Base-by-base conservation (phyloP, 1,284 basidiomycete species). In the Amylostereum areolatum region DNA sequence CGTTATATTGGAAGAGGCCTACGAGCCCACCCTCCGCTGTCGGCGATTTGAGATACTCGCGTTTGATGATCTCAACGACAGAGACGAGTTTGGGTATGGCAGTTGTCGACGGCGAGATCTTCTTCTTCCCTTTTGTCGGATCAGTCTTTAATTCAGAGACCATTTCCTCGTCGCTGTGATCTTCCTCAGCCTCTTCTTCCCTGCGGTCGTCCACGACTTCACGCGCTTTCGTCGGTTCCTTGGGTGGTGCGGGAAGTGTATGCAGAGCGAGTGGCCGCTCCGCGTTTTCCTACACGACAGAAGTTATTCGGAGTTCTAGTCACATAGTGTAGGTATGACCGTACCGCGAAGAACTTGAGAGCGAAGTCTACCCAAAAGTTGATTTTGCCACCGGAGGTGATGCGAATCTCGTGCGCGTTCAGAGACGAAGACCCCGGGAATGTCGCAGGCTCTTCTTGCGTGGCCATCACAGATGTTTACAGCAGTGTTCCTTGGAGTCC, bases 41-140 rank as follows among this genome's bases (percentile, higher is more conserved):
- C 8, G 80, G 66, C 32, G 59, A 63, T 52, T 80, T 80, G 53
- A 88, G 52, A 60, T 83, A 90, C 59, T 91, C 85, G 32, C 90
- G 77, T 63, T 93, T 92, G 58, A 92, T 80, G 50, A 92, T 89
- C 66, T 94, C 91, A 0, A 81, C 83, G 3, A 92, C 84, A 0
- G 85, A 81, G 45, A 93, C 72, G 6, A 93, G 72, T 1, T 83
- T 78, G 0, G 88, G 81, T 5, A 83, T 77, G 6, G 75, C 71
- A 5, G 71, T 64, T 1, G 78, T 73, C 1, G 74, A 68, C 10
- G 66, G 46, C 41, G 57, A 52, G 46, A 64, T 43, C 31, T 54
- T 29, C 42, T 54, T 60, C 36, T n/a, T 43, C 8, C 34, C 34
- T 18, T 29, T 18, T 29, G 42, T 35, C 4, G 45, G 27, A 12